Conservation (phyloP, 2,329 filamentous ascomycete species). For the Penicillium hordei region DNA sequence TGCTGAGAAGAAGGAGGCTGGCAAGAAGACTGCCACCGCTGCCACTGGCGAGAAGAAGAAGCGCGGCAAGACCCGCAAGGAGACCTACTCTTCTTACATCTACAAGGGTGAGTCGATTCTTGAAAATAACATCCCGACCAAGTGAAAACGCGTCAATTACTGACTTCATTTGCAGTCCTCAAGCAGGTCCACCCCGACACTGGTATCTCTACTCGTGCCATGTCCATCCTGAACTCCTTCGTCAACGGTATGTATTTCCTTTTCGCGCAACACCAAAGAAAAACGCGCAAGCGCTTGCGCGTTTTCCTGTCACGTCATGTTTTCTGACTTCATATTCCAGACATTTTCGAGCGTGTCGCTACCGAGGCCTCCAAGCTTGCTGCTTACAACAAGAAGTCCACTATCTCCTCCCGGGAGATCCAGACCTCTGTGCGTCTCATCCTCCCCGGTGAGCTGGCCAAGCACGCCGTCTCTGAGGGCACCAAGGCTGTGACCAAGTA, state of each 20-base stretch:
- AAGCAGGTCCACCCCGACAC: constrained; percentile 99
- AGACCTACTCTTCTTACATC: constrained; percentile 99
- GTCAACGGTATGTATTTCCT: constrained; percentile 82
- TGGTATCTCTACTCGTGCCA: constrained; percentile 99
- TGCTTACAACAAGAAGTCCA: constrained; percentile 99
- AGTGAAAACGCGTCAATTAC: not conserved
- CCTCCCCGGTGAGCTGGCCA: constrained; percentile 96
- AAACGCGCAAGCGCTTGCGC: not conserved
- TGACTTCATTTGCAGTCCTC: constrained; percentile 64
- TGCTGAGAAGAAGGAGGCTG: constrained; percentile 98
- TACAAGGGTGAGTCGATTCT: constrained; percentile 79
- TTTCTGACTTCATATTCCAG: constrained; percentile 47
- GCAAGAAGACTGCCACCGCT: constrained; percentile 91
- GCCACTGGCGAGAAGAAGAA: constrained; percentile 99
- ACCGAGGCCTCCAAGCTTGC: constrained; percentile 99
- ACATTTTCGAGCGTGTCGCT: constrained; percentile 99
- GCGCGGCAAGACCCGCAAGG: constrained; percentile 99
- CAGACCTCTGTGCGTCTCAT: constrained; percentile 98
- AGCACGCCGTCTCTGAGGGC: constrained; percentile 98
- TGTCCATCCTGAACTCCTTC: constrained; percentile 99
- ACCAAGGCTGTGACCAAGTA: constrained; percentile 99
- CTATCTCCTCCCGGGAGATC: constrained; percentile 98
- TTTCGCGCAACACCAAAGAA: not conserved
- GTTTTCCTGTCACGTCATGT: not conserved
- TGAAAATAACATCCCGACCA: not conserved